Evolutionary conservation across 495 filamentous ascomycete genomes (phyloP), one percentile per base, ranked within the genome.

Genomic region (Penicillium tannophilum): DNA sequence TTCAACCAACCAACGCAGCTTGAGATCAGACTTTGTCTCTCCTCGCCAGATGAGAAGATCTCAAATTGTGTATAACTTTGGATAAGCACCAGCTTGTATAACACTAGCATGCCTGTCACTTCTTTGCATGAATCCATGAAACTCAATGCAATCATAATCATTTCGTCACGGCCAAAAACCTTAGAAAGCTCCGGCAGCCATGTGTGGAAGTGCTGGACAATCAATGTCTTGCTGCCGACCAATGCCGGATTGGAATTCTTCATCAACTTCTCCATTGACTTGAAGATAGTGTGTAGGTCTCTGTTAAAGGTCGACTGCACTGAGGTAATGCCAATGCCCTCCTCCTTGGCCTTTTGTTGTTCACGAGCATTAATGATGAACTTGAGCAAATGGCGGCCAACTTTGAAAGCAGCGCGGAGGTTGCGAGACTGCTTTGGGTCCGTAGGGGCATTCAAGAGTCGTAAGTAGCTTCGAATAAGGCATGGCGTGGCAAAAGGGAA

Each of bases 401-500:
- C 95, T 70, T 99, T 99, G 72, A 98, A 90, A 0, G 93, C 93
- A 23, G 93, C 90, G 14, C 94, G 86, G 48, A 99, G 82, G 57
- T 89, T 90, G 24, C 93, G 81, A 23, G 93, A 89, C 33, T 86
- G 90, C 55, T 93, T 86, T 14, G 86, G 82, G 64, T 97, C 90
- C 7, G 88, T 86, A 2, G 89, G 86, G 46, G 91, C 89, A 23
- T 86, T 82, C 19, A 99, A 74, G 1, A 98, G 83, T 43, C 93
- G 81, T 9, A 88, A 84, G 64, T 95, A 97, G 60, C 91, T 95
- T 59, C 90, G 76, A 39, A 98, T 86, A 43, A 99, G 82, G 69
- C 92, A 97, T n/a, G 91, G 86, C 0, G 91, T 94, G 7, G 91
- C 92, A 67, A 93, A 96, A 1, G 93, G 92, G 68, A 95, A 97